phyloP scores from a whole-genome alignment of 2,329 filamentous ascomycete genomes.

The Calonectria leucothoes region DNA sequence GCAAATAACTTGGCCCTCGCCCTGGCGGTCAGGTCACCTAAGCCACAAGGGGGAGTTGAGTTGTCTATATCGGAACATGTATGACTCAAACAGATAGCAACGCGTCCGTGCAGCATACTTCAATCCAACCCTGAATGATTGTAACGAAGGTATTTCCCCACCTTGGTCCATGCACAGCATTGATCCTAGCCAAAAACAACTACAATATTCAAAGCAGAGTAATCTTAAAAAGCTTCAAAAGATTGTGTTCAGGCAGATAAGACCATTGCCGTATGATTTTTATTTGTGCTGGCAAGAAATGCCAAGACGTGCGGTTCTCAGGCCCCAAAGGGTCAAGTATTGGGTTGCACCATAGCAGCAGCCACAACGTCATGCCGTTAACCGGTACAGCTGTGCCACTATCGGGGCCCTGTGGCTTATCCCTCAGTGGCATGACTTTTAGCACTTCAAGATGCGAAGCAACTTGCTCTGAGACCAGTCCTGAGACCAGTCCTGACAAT shows the following conservation, averaged over 20 bases:
- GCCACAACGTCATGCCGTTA: constrained; percentile 35
- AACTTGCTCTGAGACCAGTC: constrained; percentile 11
- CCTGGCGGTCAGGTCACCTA: neutral
- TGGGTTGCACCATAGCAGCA: too few species aligned
- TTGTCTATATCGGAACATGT: neutral
- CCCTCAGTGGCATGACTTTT: constrained; percentile 21
- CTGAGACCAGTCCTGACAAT: constrained; percentile 12
- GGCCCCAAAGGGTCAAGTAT: too few species aligned
- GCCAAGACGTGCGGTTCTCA: too few species aligned
- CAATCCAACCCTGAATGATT: too few species aligned
- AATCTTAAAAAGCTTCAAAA: too few species aligned
- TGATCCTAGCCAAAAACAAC: too few species aligned
- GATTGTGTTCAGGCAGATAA: too few species aligned
- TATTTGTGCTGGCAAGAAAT: too few species aligned
- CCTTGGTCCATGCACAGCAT: too few species aligned
- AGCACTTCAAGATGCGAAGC: constrained; percentile 14
- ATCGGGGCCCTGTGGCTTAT: constrained; percentile 18
- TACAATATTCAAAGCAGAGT: too few species aligned
- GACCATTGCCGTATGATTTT: too few species aligned
- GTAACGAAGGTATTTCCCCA: too few species aligned
- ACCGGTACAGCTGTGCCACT: constrained; percentile 6
- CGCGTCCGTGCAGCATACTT: neutral
- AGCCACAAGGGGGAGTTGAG: neutral
- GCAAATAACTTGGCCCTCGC: neutral
- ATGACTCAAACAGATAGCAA: neutral